These are phyloP conservation scores for Butyriboletus loyo DNA, from an alignment of 768 basidiomycete genomes.

Conservation along the genomic window DNA sequence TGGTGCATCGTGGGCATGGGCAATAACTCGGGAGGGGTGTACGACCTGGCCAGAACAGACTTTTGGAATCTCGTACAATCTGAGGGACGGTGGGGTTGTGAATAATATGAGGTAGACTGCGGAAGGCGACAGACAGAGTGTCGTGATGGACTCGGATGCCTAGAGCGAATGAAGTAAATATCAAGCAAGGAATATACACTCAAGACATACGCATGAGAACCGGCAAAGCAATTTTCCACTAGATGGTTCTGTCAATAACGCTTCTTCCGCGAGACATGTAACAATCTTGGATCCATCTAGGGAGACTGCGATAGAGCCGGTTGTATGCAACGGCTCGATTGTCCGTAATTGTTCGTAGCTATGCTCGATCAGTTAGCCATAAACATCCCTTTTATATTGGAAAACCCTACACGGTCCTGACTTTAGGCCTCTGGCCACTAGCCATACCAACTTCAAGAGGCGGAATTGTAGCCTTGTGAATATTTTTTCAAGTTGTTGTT, in stretches of 20 bases:
- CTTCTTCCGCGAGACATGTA: slow-evolving; percentile 85
- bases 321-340: slow-evolving; percentile 82
- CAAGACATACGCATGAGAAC: slow-evolving; percentile 71
- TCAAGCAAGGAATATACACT: not conserved
- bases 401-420: slow-evolving; percentile 40
- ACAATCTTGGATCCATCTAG: slow-evolving; percentile 75
- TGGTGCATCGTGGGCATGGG: slow-evolving; percentile 89
- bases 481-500: slow-evolving; percentile 12
- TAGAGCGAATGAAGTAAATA: slow-evolving; percentile 31
- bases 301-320: slow-evolving; percentile 80
- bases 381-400: not conserved
- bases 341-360: slow-evolving; percentile 76
- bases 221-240: slow-evolving; percentile 74
- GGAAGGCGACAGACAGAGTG: slow-evolving; percentile 78
- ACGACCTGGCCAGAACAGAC: slow-evolving; percentile 46
- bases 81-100: slow-evolving; percentile 75
- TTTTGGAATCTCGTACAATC: slow-evolving; percentile 76
- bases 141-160: slow-evolving; percentile 84
- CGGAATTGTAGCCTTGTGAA: not conserved
- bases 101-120: slow-evolving; percentile 74
- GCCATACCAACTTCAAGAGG: slow-evolving; percentile 13
- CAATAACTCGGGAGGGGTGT: slow-evolving; percentile 69
- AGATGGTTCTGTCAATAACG: slow-evolving; percentile 76
- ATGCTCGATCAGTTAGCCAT: slow-evolving; percentile 10
- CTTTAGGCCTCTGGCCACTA: slow-evolving; percentile 36